phyloP scores from a whole-genome alignment of 1,139 yeast genomes.

The Saccharomyces hybrid region DNA sequence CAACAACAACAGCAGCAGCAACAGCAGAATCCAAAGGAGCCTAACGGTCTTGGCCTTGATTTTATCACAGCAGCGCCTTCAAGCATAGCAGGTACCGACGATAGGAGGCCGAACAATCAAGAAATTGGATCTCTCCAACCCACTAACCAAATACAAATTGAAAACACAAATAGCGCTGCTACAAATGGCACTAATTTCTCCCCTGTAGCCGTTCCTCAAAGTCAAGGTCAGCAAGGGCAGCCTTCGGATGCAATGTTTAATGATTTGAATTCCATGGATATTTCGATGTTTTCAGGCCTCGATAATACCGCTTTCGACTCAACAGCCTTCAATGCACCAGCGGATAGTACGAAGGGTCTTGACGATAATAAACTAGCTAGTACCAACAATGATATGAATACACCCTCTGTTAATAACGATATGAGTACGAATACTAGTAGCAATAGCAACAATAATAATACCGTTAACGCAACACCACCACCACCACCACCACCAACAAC shows the following conservation, averaged over 20 bases:
- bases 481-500: background rate
- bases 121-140: background rate
- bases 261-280: slow-evolving; percentile 27
- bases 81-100: background rate
- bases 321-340: slow-evolving; percentile 13
- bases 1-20: slow-evolving; percentile 9
- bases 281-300: slow-evolving; percentile 28
- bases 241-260: slow-evolving; percentile 15
- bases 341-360: background rate
- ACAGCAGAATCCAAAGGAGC: slow-evolving; percentile 6
- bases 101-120: background rate
- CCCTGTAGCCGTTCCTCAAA: slow-evolving; percentile 3
- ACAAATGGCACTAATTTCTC: slow-evolving; percentile 5
- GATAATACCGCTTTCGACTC: slow-evolving; percentile 24
- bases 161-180: background rate
- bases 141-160: background rate
- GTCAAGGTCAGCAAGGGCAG: slow-evolving; percentile 1
- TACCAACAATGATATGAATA: background rate
- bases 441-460: background rate
- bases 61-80: slow-evolving; percentile 4
- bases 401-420: background rate
- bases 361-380: slow-evolving; percentile 2
- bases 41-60: background rate
- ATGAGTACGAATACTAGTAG: background rate
- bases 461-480: background rate